Conservation (phyloP, 495 filamentous ascomycete genomes). For the Rhypophila decipiens region DNA sequence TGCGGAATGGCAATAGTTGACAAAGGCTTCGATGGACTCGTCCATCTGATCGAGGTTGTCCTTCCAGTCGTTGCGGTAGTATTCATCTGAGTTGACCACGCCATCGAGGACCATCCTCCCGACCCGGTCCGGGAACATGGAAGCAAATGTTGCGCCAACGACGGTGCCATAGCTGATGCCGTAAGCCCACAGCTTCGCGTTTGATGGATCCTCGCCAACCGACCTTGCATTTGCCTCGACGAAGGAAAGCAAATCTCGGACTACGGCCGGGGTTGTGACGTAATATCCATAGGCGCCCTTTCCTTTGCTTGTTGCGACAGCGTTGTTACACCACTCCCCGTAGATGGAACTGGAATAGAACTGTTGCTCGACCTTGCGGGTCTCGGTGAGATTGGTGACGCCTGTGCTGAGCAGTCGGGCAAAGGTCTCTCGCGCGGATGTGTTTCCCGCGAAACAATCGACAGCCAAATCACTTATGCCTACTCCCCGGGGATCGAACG, state of each 20-base stretch:
- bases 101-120: conserved; percentile 2
- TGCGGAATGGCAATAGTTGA: not conserved
- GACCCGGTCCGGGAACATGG: conserved; percentile 1
- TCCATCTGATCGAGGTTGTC: conserved; percentile 2
- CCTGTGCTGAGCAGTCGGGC: not conserved
- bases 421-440: not conserved
- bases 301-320: no score
- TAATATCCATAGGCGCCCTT: not conserved
- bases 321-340: conserved; percentile 3
- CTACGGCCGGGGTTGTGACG: conserved; percentile 1
- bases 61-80: conserved; percentile 3
- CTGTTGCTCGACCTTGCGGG: not conserved
- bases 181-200: conserved; percentile 1
- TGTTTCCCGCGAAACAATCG: conserved; percentile 1
- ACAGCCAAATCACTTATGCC: not conserved
- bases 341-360: not conserved
- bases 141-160: not conserved
- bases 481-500: conserved; percentile 4
- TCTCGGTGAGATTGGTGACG: not conserved
- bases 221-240: not conserved
- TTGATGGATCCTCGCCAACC: not conserved
- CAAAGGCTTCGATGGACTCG: not conserved
- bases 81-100: not conserved
- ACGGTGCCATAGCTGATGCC: conserved; percentile 5
- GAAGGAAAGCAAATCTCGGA: not conserved